Percentiles rank a stretch among this genome's conserved stretches.
These are phyloP conservation scores for Scedosporium aurantiacum DNA, from an alignment of 2,329 filamentous ascomycete species.

Conservation along the genomic window DNA sequence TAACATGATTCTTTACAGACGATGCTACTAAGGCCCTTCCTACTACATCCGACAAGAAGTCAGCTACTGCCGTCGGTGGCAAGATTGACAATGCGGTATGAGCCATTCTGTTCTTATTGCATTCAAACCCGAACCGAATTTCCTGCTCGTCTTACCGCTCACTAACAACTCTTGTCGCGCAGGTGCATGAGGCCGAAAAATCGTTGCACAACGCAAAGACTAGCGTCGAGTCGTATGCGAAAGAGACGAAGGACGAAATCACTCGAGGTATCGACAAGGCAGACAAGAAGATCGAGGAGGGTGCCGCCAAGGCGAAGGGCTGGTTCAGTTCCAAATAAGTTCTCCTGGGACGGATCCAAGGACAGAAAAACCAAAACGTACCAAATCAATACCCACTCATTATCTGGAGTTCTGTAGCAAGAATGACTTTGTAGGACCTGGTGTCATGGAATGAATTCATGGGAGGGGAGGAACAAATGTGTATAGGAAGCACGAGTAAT, in stretches of 20 bases:
- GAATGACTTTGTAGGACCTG: not conserved
- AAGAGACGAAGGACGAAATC: slow-evolving; percentile 52
- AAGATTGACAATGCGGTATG: slow-evolving; percentile 57
- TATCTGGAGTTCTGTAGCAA: not conserved
- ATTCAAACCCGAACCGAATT: not conserved
- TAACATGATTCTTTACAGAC: slow-evolving; percentile 35
- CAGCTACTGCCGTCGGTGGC: slow-evolving; percentile 35
- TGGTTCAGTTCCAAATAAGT: slow-evolving; percentile 54
- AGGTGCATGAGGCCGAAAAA: slow-evolving; percentile 48
- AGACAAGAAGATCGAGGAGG: slow-evolving; percentile 71
- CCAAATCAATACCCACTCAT: not conserved
- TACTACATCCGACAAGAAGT: slow-evolving; percentile 49
- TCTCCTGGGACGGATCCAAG: not conserved
- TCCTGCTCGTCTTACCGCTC: not conserved
- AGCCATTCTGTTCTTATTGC: slow-evolving; percentile 22
- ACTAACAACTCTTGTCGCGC: slow-evolving; percentile 14
- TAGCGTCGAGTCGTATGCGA: slow-evolving; percentile 46
- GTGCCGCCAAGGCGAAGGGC: slow-evolving; percentile 72
- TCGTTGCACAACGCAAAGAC: slow-evolving; percentile 52
- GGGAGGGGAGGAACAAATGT: not conserved
- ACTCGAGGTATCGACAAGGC: slow-evolving; percentile 70
- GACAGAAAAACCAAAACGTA: not conserved
- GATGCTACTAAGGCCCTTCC: slow-evolving; percentile 59
- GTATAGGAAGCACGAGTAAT: not conserved
- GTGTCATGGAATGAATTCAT: not conserved